A percentile compares a stretch with the other conserved stretches of the same genome.
phyloP scores from a whole-genome alignment of 768 basidiomycete species.

The Pleurotus tuoliensis region DNA sequence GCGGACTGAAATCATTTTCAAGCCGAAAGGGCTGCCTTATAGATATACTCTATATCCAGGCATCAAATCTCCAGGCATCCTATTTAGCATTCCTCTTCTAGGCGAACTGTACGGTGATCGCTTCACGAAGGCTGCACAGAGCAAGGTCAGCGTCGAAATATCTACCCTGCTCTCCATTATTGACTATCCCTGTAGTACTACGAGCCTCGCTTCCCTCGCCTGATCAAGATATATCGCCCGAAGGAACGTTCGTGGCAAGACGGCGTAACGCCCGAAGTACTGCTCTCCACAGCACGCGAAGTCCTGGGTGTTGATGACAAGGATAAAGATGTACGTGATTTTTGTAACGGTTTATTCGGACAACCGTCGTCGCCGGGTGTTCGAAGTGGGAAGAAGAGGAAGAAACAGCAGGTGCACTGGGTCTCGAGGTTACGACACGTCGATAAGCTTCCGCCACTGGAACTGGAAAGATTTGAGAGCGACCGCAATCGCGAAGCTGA shows the following conservation, averaged over 20 bases:
- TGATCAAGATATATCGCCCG: conserved; percentile 62
- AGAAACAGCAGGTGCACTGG: conserved; percentile 36
- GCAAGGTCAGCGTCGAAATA: conserved; percentile 40
- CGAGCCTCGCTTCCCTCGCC: conserved; percentile 79
- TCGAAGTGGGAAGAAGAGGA: conserved; percentile 34
- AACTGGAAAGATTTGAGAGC: not conserved
- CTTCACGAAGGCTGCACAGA: conserved; percentile 64
- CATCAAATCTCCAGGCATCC: conserved; percentile 46
- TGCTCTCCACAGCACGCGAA: conserved; percentile 53
- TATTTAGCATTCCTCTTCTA: conserved; percentile 61
- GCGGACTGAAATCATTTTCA: conserved; percentile 8
- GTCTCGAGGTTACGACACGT: conserved; percentile 31
- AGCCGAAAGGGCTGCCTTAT: conserved; percentile 40
- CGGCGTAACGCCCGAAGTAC: conserved; percentile 40
- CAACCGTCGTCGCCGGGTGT: conserved; percentile 35
- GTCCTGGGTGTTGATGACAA: conserved; percentile 49
- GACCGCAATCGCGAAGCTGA: conserved; percentile 1
- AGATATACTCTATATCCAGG: conserved; percentile 46
- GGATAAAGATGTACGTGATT: conserved; percentile 49
- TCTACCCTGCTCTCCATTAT: not conserved
- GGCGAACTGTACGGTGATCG: conserved; percentile 80
- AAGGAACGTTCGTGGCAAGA: conserved; percentile 66
- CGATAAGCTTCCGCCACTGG: conserved; percentile 12
- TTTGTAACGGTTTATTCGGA: conserved; percentile 30
- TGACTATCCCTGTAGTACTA: conserved; percentile 50